A percentile compares a stretch with the other conserved stretches of the same genome.
phyloP scores from a whole-genome alignment of 208 protist genomes.

The Wallacemonas sp. region DNA sequence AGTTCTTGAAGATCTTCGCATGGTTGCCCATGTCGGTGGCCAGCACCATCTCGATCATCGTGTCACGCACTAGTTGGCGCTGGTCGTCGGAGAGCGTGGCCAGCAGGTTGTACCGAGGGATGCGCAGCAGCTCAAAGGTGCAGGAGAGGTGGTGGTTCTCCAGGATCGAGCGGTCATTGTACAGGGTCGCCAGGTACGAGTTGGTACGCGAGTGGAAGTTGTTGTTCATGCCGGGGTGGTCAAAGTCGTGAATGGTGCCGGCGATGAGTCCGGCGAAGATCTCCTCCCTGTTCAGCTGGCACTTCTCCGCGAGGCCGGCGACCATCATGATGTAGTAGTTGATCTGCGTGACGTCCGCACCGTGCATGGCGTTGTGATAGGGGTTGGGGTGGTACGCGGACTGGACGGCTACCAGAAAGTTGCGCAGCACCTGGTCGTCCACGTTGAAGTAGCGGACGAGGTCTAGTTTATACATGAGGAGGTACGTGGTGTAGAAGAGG shows the following conservation, averaged over 20 bases:
- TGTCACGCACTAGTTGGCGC: conserved; percentile 78
- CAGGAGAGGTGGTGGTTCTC: conserved; percentile 94
- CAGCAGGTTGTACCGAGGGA: conserved; percentile 86
- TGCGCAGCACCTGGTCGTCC: conserved; percentile 74
- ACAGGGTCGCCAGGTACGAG: conserved; percentile 90
- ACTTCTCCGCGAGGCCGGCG: conserved; percentile 68
- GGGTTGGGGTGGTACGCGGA: conserved; percentile 89
- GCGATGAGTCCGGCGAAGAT: conserved; percentile 89
- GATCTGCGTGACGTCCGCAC: conserved; percentile 92
- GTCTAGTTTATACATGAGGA: conserved; percentile 88
- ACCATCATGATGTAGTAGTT: conserved; percentile 93
- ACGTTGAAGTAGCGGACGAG: conserved; percentile 86
- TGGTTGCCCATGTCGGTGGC: conserved; percentile 95
- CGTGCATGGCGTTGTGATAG: conserved; percentile 94
- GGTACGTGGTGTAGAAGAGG: conserved; percentile 88
- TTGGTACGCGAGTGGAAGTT: conserved; percentile 94
- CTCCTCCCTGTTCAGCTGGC: conserved; percentile 86
- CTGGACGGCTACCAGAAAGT: conserved; percentile 86
- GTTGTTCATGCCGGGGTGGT: conserved; percentile 97
- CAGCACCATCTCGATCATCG: conserved; percentile 92
- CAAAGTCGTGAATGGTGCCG: conserved; percentile 95
- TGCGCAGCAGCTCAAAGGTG: conserved; percentile 85
- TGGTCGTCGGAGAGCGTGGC: conserved; percentile 76
- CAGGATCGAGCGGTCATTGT: conserved; percentile 94
- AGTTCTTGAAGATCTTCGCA: conserved; percentile 84